Evolutionary conservation across 176 grass and related monocot species (phyloP).

Genomic region (Alopecurus myosuroides): DNA sequence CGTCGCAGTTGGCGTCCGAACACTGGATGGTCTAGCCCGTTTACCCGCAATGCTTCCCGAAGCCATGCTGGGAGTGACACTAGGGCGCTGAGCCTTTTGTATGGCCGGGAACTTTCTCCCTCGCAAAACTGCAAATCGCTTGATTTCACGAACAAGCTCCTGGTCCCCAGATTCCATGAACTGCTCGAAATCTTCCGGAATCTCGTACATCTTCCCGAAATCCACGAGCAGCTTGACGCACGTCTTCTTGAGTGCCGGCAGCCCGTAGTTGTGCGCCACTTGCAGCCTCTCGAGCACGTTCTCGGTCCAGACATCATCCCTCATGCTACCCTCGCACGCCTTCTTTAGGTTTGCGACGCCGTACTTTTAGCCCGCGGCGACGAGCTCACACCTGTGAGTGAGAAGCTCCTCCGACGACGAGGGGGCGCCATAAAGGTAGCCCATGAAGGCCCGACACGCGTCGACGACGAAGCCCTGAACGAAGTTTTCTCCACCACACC

Average conservation of each 20-base stretch:
- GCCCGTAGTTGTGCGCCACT: conserved; percentile 31
- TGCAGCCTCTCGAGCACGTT: conserved; percentile 55
- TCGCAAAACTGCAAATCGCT: too few relatives aligned
- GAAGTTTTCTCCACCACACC: too few relatives aligned
- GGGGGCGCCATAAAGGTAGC: conserved; percentile 37
- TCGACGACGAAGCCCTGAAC: too few relatives aligned
- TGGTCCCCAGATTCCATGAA: too few relatives aligned
- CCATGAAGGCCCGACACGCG: conserved; percentile 45
- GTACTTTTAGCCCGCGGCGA: background rate
- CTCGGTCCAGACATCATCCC: conserved; percentile 22
- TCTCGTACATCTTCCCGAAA: background rate
- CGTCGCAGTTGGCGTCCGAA: background rate
- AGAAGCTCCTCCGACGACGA: conserved; percentile 31
- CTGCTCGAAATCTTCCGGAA: background rate
- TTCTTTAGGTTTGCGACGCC: conserved; percentile 18
- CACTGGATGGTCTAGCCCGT: background rate
- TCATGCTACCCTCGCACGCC: conserved; percentile 42
- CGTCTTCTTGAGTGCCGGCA: conserved; percentile 40
- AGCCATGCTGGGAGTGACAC: too few relatives aligned
- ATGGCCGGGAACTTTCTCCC: too few relatives aligned
- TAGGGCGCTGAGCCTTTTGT: too few relatives aligned
- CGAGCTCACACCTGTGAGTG: background rate
- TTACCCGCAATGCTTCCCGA: background rate
- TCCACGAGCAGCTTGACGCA: conserved; percentile 25
- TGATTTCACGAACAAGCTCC: too few relatives aligned